A percentile compares a stretch with the other conserved stretches of the same genome.
Conservation (phyloP, 2,329 filamentous ascomycete genomes). For the Graphilbum fragrans region DNA sequence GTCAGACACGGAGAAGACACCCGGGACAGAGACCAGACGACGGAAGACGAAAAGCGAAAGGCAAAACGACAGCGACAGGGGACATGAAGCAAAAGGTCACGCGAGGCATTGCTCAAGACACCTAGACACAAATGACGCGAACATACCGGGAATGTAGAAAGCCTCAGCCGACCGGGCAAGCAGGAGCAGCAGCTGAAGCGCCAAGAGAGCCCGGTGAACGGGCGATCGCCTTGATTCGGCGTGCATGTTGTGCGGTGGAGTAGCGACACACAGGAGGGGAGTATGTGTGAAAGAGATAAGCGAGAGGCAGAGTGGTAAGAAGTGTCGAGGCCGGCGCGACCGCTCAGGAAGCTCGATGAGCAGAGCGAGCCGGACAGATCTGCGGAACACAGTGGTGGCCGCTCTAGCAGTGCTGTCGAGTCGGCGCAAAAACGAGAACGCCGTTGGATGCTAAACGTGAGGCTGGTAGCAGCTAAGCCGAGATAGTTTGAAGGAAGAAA, state of each 20-base stretch:
- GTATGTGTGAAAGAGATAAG: no score
- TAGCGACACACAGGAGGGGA: no score
- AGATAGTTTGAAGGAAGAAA: background rate
- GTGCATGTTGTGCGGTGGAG: conserved; percentile 13
- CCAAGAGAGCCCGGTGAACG: conserved; percentile 26
- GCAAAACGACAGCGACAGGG: background rate
- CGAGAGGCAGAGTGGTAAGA: no score
- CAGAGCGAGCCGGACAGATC: no score
- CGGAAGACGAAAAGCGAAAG: background rate
- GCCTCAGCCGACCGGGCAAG: conserved; percentile 38
- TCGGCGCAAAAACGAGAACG: conserved; percentile 2
- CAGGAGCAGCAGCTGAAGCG: conserved; percentile 25
- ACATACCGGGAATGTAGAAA: conserved; percentile 77
- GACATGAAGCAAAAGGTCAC: background rate
- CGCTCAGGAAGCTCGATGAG: no score
- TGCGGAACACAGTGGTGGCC: no score
- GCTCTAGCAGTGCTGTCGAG: no score
- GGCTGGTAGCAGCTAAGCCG: background rate
- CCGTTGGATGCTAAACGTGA: background rate
- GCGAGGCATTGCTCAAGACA: background rate
- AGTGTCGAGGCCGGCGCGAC: no score
- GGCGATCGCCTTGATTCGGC: background rate
- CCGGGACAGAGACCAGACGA: background rate
- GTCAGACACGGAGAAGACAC: no score
- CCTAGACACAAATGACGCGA: background rate